Conservation (phyloP, 108 stramenopile species). For the Schizochytrium sp. region DNA sequence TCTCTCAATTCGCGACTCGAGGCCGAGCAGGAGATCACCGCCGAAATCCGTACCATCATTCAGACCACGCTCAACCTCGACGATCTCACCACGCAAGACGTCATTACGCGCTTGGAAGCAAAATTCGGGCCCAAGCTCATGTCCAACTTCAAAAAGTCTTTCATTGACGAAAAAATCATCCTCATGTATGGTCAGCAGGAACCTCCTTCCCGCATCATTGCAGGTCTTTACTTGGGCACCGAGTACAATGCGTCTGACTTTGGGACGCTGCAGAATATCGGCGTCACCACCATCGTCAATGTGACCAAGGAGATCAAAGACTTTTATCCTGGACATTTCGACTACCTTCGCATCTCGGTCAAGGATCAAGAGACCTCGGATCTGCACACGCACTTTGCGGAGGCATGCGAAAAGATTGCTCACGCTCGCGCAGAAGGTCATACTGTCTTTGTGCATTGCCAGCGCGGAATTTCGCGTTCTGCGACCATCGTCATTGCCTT, state of each 20-base stretch:
- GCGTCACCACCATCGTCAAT: neutral
- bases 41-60: neutral
- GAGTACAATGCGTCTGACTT: constrained; percentile 14
- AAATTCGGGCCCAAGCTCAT: neutral
- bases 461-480: neutral
- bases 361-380: neutral
- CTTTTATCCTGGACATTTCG: neutral
- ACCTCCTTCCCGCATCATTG: neutral
- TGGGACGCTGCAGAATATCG: neutral
- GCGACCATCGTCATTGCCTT: constrained; percentile 7
- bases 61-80: neutral
- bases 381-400: neutral
- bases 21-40: neutral
- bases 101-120: neutral
- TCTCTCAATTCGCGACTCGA: neutral
- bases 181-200: constrained; percentile 3
- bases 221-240: neutral
- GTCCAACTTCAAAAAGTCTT: constrained; percentile 4
- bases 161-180: constrained; percentile 4
- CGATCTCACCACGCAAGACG: neutral
- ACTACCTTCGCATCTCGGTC: neutral
- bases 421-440: neutral
- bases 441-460: constrained; percentile 1
- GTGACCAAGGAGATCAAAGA: constrained; percentile 13
- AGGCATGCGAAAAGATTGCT: neutral